These are phyloP conservation scores for Geotrichum australiense DNA, from an alignment of 1,139 yeast genomes.

Conservation along the genomic window DNA sequence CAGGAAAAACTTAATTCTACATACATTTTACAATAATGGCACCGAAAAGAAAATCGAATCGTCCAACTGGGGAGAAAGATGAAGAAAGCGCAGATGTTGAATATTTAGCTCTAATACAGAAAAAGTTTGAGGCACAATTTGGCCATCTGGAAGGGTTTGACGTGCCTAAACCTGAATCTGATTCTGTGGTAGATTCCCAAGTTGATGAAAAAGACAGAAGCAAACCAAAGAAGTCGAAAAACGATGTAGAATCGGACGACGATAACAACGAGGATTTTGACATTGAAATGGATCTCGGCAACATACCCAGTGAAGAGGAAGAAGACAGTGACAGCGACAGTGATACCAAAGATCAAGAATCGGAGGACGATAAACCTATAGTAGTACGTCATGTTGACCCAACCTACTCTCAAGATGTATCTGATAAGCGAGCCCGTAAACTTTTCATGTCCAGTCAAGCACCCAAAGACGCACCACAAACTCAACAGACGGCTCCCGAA, in stretches of 20 bases:
- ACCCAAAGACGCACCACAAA: constrained; percentile 28
- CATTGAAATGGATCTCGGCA: constrained; percentile 16
- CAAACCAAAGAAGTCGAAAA: neutral
- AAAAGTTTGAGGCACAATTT: constrained; percentile 20
- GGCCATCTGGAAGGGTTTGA: constrained; percentile 19
- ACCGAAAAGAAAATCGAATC: constrained; percentile 7
- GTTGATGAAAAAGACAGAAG: constrained; percentile 5
- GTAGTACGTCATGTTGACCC: constrained; percentile 44
- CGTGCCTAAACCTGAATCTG: constrained; percentile 1
- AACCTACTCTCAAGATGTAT: constrained; percentile 30
- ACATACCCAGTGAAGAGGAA: constrained; percentile 13
- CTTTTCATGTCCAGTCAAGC: constrained; percentile 40
- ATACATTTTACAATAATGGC: constrained; percentile 1
- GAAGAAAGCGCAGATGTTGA: constrained; percentile 12
- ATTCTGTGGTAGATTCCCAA: neutral
- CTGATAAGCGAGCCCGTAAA: constrained; percentile 41
- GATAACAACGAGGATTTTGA: constrained; percentile 21
- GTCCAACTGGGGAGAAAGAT: constrained; percentile 6
- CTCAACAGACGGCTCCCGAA: constrained; percentile 13
- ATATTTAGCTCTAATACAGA: constrained; percentile 9
- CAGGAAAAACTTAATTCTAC: constrained; percentile 2
- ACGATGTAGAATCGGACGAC: constrained; percentile 9
- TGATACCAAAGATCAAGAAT: neutral
- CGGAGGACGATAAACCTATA: constrained; percentile 31
- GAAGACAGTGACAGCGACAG: constrained; percentile 16